Evolutionary conservation across 768 basidiomycete genomes (phyloP), one percentile per base, ranked within the genome.

Genomic region (Phlebiopsis flavidoalba): DNA sequence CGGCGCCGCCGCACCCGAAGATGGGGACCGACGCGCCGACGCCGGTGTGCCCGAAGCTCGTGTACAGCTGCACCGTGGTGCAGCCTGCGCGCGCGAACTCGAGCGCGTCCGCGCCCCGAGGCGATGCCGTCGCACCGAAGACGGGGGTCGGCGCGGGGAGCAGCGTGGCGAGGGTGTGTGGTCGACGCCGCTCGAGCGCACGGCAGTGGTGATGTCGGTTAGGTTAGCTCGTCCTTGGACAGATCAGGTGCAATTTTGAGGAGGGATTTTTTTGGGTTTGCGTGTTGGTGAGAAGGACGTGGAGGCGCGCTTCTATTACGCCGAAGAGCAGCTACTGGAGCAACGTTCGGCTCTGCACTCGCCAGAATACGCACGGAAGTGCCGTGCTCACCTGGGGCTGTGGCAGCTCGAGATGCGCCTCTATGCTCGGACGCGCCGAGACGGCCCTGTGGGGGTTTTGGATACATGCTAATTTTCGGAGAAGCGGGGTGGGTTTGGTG

Each of bases 181-280:
- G 68, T 98, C 97, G 49, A 98, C 87, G 21, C 81, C 80, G 57
- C 80, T 82, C 26, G 71, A 75, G 8, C 80, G 74, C 19, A 98
- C 86, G 12, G 94, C 93, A 40, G 80, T 80, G 0, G 94, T 96
- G 65, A 98, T 91, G 66, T 95, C 95, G 14, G 79, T 76, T n/a
- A n/a, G 1, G 98, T 73, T 64, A n/a, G n/a, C n/a, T 96, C 92
- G 1, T 77, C 72, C 66, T 89, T 86, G 33, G 83, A 78, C 58
- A 98, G 79, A 75, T 99, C 97, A 0, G 95, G 96, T 0, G 97
- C 94, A 52, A 98, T 87, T 74, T 99, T 99, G 63, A 99, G 85
- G 6, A 98, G 80, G 11, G 98, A n/a, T n/a, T n/a, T n/a, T 75
- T 63, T 85, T 91, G 1, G 97, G 95, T 66, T 82, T 83, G 59